Evolutionary conservation across 257 asterid genomes (phyloP), one percentile per base, ranked within the genome.

Genomic region (Primulina eburnea): DNA sequence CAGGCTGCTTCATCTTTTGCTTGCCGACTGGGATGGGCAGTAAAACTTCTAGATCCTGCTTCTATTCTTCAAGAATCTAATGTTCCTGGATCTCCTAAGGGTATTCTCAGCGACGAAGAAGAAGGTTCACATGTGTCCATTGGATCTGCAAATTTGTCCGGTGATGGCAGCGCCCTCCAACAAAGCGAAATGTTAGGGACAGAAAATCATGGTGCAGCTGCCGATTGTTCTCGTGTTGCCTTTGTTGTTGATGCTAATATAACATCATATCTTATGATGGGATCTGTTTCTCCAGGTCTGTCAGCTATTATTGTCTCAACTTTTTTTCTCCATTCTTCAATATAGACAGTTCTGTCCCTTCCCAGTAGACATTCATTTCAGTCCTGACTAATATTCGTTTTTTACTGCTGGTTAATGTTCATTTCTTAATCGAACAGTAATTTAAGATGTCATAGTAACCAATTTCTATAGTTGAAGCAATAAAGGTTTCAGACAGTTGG

Each of bases 1-100:
- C 99, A 94, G 81, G 93, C 97, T 74, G 99, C 99, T 78, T 96
- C 99, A 65, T 91, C 99, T 73, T 94, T 94, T 83, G 96, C 96
- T 79, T 94, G 99, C 76, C 92, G 99, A 81, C 81, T 91, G 76
- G 99, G 97, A 72, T 94, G 99, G 99, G 99, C 99, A 30, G 86
- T 86, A 72, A 94, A 94, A 82, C 75, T 91, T 82, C 82, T 94
- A 14, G 97, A 94, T 73, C 99, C 99, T 70, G 95, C 89, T 68
- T 88, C 96, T 79, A 88, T 94, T 79, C 97, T 94, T 75, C 95
- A 81, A 70, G 99, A 94, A 63, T 76, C 95, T 77, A 79, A 47
- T 84, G 79, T 68, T 78, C 77, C 89, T 74, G 89, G 88, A 69
- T 80, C 89, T 80, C 96, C 97, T 26, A 89, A 66, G 75, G 88